These are phyloP conservation scores for Castanea mollissima DNA, from an alignment of 306 rosid species.

Conservation along the genomic window DNA sequence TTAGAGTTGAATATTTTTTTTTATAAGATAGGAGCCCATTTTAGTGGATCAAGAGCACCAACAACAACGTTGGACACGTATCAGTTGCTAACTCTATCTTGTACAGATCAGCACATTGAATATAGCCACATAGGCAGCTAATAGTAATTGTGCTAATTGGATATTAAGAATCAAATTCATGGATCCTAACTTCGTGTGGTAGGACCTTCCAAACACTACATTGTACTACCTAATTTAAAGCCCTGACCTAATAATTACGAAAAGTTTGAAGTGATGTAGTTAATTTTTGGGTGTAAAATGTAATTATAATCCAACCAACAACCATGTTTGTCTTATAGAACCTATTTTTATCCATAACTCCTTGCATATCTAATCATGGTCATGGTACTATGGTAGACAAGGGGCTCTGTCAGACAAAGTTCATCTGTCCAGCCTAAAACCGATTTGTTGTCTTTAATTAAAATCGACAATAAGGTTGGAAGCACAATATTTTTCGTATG, in stretches of 20 bases:
- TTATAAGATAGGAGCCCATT: too few species aligned
- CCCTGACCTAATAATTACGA: not conserved
- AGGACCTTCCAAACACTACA: not conserved
- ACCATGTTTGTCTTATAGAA: not conserved
- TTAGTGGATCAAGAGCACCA: too few species aligned
- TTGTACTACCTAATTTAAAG: not conserved
- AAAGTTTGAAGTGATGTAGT: not conserved
- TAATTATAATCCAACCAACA: not conserved
- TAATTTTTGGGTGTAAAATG: not conserved
- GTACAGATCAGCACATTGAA: not conserved
- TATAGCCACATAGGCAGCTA: not conserved
- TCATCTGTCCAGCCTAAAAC: not conserved
- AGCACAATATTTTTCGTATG: too few species aligned
- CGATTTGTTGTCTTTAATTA: too few species aligned
- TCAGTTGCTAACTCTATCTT: not conserved
- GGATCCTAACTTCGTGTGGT: not conserved
- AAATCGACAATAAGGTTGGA: too few species aligned
- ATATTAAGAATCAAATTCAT: not conserved
- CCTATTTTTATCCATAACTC: not conserved
- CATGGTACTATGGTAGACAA: not conserved
- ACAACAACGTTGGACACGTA: not conserved
- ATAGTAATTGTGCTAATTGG: not conserved
- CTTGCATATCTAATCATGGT: not conserved
- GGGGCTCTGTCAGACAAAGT: not conserved
- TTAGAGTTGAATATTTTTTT: too few species aligned